These are phyloP conservation scores for Sphaerostilbella broomeana DNA, from an alignment of 2,329 filamentous ascomycete genomes.

Conservation along the genomic window DNA sequence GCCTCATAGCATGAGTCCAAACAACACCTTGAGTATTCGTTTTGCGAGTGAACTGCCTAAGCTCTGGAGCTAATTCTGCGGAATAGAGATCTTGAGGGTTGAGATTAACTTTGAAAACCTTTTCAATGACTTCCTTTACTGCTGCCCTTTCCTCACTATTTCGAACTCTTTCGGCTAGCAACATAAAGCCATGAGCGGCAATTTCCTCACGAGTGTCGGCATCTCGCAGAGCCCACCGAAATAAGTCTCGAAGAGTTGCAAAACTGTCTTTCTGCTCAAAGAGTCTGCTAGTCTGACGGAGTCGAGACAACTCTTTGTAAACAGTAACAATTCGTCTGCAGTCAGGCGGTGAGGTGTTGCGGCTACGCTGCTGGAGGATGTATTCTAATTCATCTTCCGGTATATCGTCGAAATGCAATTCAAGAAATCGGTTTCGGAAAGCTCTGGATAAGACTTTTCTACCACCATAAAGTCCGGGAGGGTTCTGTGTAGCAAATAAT, in stretches of 20 bases:
- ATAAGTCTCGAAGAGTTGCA: slow-evolving; percentile 90
- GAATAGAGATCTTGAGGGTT: slow-evolving; percentile 69
- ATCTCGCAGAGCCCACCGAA: slow-evolving; percentile 83
- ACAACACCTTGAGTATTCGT: slow-evolving; percentile 62
- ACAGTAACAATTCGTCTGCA: slow-evolving; percentile 86
- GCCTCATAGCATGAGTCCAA: slow-evolving; percentile 92
- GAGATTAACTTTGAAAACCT: slow-evolving; percentile 79
- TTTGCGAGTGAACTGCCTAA: slow-evolving; percentile 40
- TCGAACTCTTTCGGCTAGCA: slow-evolving; percentile 90
- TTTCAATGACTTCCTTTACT: slow-evolving; percentile 84
- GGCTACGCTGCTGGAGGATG: slow-evolving; percentile 81
- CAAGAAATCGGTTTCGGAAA: slow-evolving; percentile 93
- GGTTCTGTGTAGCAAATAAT: slow-evolving; percentile 97
- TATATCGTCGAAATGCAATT: slow-evolving; percentile 97
- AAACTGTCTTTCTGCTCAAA: slow-evolving; percentile 98
- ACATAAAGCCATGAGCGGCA: slow-evolving; percentile 89
- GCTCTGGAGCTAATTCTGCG: slow-evolving; percentile 47
- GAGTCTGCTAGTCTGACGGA: slow-evolving; percentile 82
- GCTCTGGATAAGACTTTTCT: slow-evolving; percentile 88
- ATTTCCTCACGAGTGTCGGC: slow-evolving; percentile 84
- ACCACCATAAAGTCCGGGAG: slow-evolving; percentile 89
- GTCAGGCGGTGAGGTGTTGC: slow-evolving; percentile 82
- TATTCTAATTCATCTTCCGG: slow-evolving; percentile 88
- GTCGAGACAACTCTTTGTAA: slow-evolving; percentile 83
- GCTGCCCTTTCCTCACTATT: slow-evolving; percentile 78